Percentiles rank a stretch among this genome's conserved stretches.
Conservation (phyloP, 2,329 filamentous ascomycete genomes). For the Colletotrichum sidae region DNA sequence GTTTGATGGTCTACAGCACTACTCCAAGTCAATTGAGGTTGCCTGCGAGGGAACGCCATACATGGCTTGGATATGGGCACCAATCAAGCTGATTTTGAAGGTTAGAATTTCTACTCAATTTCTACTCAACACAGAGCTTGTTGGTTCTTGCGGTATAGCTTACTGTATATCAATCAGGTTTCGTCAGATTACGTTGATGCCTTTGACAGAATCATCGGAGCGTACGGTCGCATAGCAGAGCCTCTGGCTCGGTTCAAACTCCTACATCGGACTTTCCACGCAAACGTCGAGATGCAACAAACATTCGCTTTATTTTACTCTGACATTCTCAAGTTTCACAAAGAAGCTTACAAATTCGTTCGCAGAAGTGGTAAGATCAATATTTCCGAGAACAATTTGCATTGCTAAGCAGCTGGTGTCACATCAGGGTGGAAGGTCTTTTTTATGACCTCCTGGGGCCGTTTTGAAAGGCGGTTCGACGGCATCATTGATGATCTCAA, state of each 20-base stretch:
- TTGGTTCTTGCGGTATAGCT: no score
- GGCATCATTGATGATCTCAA: constrained; percentile 43
- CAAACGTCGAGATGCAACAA: constrained; percentile 39
- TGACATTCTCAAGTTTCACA: constrained; percentile 62
- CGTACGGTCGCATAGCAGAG: constrained; percentile 53
- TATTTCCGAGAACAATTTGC: rapidly evolving
- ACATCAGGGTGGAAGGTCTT: constrained; percentile 47
- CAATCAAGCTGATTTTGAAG: constrained; percentile 37
- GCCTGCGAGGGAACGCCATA: constrained; percentile 60
- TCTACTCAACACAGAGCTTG: not conserved
- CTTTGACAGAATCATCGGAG: constrained; percentile 55
- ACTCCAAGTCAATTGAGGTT: constrained; percentile 53
- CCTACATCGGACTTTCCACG: not conserved
- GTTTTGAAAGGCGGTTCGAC: constrained; percentile 50
- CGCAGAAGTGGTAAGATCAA: constrained; percentile 42
- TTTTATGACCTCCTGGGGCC: constrained; percentile 51
- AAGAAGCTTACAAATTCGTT: constrained; percentile 58
- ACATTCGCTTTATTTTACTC: constrained; percentile 54
- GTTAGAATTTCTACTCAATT: not conserved
- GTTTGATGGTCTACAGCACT: constrained; percentile 54
- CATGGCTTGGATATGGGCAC: constrained; percentile 60
- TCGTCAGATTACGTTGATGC: constrained; percentile 50
- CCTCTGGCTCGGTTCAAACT: constrained; percentile 52
- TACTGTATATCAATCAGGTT: constrained; percentile 13
- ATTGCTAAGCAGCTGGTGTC: constrained; percentile 27